Evolutionary conservation across 2,329 filamentous ascomycete genomes (phyloP), one percentile per base, ranked within the genome.

Genomic region (Dactylonectria macrodidyma): DNA sequence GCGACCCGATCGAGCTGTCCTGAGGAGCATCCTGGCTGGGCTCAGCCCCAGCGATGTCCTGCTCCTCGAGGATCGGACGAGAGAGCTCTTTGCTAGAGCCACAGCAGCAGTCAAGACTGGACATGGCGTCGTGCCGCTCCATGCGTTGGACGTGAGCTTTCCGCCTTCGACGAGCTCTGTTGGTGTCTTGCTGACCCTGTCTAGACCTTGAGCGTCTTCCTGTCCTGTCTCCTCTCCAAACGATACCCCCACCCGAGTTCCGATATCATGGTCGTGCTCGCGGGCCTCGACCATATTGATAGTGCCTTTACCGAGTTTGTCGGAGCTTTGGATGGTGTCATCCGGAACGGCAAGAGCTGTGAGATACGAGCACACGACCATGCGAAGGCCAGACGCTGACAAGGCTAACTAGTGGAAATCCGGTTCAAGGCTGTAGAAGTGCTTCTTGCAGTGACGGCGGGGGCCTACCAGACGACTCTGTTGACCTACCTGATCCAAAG

Each of bases 221-320:
- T 99, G 78, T 91, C 92, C 57, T 90, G 91, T 62, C 88, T 97
- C 19, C 86, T 98, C 69, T 89, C 89, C 65, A 99, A 98, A 83
- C 94, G 92, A 80, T 99, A 97, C 81, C 95, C 93, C 26, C 98
- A 98, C 76, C 93, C 95, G 6, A 98, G 95, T 80, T 96, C 96
- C 57, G 96, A 98, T 81, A 93, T 98, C 74, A 97, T 99, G 77
- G 91, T 92, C 65, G 88, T 98, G 38, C 87, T 99, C 56, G 94
- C 95, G 5, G 96, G 96, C 6, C 88, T 99, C 59, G 92, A 98
- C 83, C 88, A 94, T 74, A 93, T 97, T 56, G 96, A 99, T 79
- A 86, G 88, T 8, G 88, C 97, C 52, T 95, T 98, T 79, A 92
- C 93, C 50, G 94, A 97, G 65, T 96, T 98, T 77, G 95, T 97